Evolutionary conservation across 331 rosid genomes (phyloP), one percentile per base, ranked within the genome.

Genomic region (Phaseolus coccineus): DNA sequence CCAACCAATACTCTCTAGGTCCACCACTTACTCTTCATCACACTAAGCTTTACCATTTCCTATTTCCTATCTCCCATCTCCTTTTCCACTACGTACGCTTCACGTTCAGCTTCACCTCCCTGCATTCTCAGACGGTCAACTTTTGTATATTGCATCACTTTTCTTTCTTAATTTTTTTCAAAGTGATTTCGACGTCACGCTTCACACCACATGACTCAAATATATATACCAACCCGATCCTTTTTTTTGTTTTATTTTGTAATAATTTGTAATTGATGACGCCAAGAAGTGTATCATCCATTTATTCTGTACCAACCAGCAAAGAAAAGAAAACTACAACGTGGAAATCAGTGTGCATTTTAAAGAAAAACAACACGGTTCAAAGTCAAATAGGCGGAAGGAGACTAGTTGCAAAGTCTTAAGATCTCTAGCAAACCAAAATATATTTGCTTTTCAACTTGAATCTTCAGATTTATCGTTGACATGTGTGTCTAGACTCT

Each of bases 1-100:
- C 1, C 76, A 66, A 25, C 89, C 91, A 6, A 22, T 56, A 0
- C 33, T 69, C 10, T 80, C 93, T 0, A 68, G 76, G 66, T 91
- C 96, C 30, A 25, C 91, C 19, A 72, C 82, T 15, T 3, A 15
- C 50, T 52, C 85, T 69, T 77, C 61, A 28, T 28, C 31, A 0
- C 69, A 76, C 7, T 77, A 59, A 6, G 0, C 3, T 33, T 2
- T 3, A 0, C 39, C 4, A 35, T 35, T 35, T 35, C 6, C 6
- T 35, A 4, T 35, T 35, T 35, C 39, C 39, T 35, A 39, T 7
- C 9, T 35, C 40, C 47, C 3, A n/a, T 73, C 61, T 51, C 47
- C 66, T 19, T 55, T 22, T 19, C 24, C 56, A 15, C 15, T 61
- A 3, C 16, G 52, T 13, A 13, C 3, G 4, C 52, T 47, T 47